A percentile compares a stretch with the other conserved stretches of the same genome.
Evolutionary conservation across 257 asterid genomes (phyloP).

Genomic region (Buddleja alternifolia): DNA sequence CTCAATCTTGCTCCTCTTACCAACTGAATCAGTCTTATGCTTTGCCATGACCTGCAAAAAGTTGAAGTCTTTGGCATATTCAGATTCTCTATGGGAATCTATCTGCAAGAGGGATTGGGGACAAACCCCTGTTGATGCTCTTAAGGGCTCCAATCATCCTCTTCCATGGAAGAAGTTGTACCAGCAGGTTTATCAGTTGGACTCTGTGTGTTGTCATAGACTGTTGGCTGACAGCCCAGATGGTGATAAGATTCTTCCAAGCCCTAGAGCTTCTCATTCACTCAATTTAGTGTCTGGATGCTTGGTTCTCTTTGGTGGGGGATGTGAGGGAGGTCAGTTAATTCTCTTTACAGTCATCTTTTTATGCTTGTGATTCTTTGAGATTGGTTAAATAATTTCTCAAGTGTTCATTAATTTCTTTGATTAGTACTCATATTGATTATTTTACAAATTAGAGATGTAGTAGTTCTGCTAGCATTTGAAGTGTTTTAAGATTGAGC

Average conservation of each 20-base stretch:
- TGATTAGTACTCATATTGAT: too few species aligned
- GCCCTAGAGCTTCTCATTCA: constrained; percentile 93
- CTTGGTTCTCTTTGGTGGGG: constrained; percentile 89
- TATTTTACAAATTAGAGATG: too few species aligned
- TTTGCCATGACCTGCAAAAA: constrained; percentile 73
- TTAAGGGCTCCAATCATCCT: constrained; percentile 31
- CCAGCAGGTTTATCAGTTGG: constrained; percentile 63
- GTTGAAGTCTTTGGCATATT: constrained; percentile 58
- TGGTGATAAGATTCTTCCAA: constrained; percentile 45
- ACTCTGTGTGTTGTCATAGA: constrained; percentile 59
- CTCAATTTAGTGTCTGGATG: constrained; percentile 74
- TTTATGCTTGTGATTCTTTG: constrained; percentile 19
- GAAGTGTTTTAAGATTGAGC: not conserved
- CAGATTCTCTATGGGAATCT: constrained; percentile 86
- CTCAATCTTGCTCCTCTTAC: constrained; percentile 71
- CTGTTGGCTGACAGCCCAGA: constrained; percentile 35
- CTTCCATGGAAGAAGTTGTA: constrained; percentile 73
- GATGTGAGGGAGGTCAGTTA: constrained; percentile 84
- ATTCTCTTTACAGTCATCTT: not conserved
- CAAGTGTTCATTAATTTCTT: too few species aligned
- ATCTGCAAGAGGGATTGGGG: constrained; percentile 92
- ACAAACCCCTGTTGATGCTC: constrained; percentile 43
- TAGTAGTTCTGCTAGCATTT: not conserved
- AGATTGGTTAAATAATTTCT: too few species aligned
- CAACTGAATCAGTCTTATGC: constrained; percentile 67